Base-by-base conservation (phyloP, 352 stramenopile species). In the Phytophthora agathidicida region DNA sequence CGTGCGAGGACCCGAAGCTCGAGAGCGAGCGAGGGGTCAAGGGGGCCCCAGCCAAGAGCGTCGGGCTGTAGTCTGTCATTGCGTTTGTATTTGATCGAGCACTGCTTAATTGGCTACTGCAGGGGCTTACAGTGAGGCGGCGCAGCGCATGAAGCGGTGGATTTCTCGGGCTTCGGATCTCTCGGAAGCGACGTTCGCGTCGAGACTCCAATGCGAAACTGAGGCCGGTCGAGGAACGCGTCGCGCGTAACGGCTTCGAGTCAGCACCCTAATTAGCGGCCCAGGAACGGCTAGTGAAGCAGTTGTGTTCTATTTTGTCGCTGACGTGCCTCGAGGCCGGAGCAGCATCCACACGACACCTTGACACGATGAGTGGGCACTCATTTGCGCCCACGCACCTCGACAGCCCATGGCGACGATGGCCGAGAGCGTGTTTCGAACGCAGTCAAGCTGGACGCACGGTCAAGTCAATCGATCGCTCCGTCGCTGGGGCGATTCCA, bases 291-390 rank as follows among this genome's bases (percentile, higher is more conserved):
- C 57, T 59, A 52, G 43, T 48, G 43, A 45, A 30, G 26, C 26
- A 51, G 7, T 61, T 59, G 19, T 38, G 41, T 69, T 73, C 64
- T 68, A 73, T 73, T 65, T 71, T 73, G 22, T 50, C 26, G 38
- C 64, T 73, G 58, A 45, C 64, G 64, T 72, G 30, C 42, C 33
- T 23, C 7, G 26, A 61, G 41, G n/a, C 30, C 17, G n/a, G 38
- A 35, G 27, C n/a, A n/a, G n/a, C n/a, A n/a, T n/a, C n/a, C n/a
- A n/a, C n/a, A n/a, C n/a, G n/a, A n/a, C n/a, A n/a, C n/a, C n/a
- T n/a, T n/a, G n/a, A n/a, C n/a, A n/a, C n/a, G n/a, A n/a, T n/a
- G n/a, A n/a, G n/a, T n/a, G n/a, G n/a, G n/a, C n/a, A n/a, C n/a
- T n/a, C n/a, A n/a, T n/a, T n/a, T n/a, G n/a, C n/a, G n/a, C n/a